phyloP scores from a whole-genome alignment of 192 early-diverging fungal genomes.

The Spizellomyces punctatus region DNA sequence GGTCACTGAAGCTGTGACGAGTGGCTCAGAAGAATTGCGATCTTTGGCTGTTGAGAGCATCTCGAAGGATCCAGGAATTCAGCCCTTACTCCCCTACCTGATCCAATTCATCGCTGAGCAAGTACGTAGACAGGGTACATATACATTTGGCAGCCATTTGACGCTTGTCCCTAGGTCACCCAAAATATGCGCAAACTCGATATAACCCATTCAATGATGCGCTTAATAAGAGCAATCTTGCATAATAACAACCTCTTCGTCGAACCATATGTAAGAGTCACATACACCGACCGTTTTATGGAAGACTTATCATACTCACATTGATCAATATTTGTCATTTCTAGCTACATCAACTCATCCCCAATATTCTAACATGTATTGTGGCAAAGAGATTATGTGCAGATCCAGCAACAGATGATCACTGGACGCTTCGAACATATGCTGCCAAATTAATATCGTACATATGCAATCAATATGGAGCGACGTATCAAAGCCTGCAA shows the following conservation, averaged over 20 bases:
- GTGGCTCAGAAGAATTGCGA: conserved; percentile 67
- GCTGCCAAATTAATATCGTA: conserved; percentile 74
- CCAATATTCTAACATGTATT: conserved; percentile 88
- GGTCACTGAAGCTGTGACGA: conserved; percentile 78
- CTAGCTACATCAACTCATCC: conserved; percentile 94
- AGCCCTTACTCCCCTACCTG: conserved; percentile 94
- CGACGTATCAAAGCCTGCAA: conserved; percentile 84
- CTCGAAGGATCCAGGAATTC: conserved; percentile 87
- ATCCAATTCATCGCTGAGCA: conserved; percentile 89
- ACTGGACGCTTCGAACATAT: conserved; percentile 79
- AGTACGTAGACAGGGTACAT: conserved; percentile 29
- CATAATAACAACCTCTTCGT: conserved; percentile 87
- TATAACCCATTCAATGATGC: conserved; percentile 77
- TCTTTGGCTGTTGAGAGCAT: conserved; percentile 81
- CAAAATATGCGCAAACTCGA: conserved; percentile 36
- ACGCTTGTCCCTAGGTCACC: neutral
- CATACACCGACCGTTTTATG: conserved; percentile 1
- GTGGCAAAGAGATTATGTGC: conserved; percentile 83
- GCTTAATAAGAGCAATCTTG: conserved; percentile 76
- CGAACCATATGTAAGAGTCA: conserved; percentile 84
- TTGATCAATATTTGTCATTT: neutral
- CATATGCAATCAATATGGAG: conserved; percentile 77
- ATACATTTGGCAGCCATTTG: neutral
- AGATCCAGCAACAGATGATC: conserved; percentile 66
- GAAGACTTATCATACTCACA: no score